A percentile compares a stretch with the other conserved stretches of the same genome.
phyloP scores from a whole-genome alignment of 2,329 filamentous ascomycete species.

The Fusarium illudens region DNA sequence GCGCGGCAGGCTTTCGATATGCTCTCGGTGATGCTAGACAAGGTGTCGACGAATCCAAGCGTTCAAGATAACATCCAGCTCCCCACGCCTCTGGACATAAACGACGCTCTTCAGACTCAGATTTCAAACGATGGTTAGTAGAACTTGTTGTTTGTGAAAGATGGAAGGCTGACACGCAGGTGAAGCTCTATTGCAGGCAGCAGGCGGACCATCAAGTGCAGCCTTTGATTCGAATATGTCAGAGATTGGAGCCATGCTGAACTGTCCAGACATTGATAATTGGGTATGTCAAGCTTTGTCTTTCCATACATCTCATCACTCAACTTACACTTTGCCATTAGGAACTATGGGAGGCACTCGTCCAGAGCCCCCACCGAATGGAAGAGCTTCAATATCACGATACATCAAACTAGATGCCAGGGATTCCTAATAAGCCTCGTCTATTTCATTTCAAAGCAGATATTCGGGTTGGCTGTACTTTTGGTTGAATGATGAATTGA shows the following conservation, averaged over 20 bases:
- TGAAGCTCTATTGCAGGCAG: background rate
- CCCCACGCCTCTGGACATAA: background rate
- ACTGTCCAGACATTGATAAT: constrained; percentile 22
- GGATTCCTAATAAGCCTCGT: background rate
- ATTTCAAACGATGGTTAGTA: background rate
- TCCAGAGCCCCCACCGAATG: constrained; percentile 13
- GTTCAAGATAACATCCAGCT: background rate
- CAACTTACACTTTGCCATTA: background rate
- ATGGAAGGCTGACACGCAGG: background rate
- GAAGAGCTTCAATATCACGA: constrained; percentile 18
- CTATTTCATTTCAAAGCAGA: background rate
- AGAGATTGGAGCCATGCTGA: constrained; percentile 24
- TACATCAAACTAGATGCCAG: background rate
- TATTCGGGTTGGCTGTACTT: background rate
- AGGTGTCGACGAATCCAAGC: background rate
- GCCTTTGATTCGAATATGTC: background rate
- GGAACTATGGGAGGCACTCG: constrained; percentile 27
- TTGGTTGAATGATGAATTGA: background rate
- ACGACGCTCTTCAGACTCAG: background rate
- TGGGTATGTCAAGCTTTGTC: constrained; percentile 14
- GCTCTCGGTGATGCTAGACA: constrained; percentile 26
- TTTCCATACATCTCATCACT: fast-evolving
- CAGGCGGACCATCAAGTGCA: background rate
- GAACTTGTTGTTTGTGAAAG: background rate
- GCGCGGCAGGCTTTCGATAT: constrained; percentile 24